Base-by-base conservation (phyloP, 768 basidiomycete genomes). In the Inosperma sp. region DNA sequence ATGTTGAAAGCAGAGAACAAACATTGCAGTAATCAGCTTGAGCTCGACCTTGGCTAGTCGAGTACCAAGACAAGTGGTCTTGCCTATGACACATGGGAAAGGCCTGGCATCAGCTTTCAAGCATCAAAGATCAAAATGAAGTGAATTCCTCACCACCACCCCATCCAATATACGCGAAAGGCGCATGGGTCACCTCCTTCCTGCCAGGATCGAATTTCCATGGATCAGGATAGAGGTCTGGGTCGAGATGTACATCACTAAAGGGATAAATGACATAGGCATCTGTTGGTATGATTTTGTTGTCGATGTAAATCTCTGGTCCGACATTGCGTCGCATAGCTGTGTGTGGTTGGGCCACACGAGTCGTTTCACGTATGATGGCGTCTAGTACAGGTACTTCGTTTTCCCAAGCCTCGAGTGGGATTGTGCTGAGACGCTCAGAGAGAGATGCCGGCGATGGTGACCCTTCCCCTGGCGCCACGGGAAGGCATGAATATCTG, bases 311-410 rank as follows among this genome's bases (percentile, higher is more conserved):
- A 29, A 81, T 67, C 51, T 85, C 83, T 57, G 83, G 84, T 14
- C 86, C 87, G 51, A 87, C 68, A 64, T 89, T 88, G 53, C 83
- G 79, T 62, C 88, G 79, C 85, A 88, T 87, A 51, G 87, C 87
- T 1, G 80, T 79, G 66, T 88, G 86, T 35, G 87, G 85, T 71
- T 88, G 84, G 8, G 86, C 86, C 40, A 89, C 69, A 31, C 87
- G 83, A 19, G 86, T 79, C 29, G 87, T 88, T 68, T 90, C 87
- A 56, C 79, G 78, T 60, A 89, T 82, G 59, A 88, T 72, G 40
- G 81, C 74, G 63, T 89, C 88, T 27, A 88, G 73, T 49, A 84
- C 72, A 14, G 87, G 86, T 23, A 80, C 86, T 53, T 80, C 72
- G 2, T 70, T 62, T 65, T 89, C 87, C 86, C 86, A 89, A 9